These are phyloP conservation scores for Ganoderma resinaceum DNA, from an alignment of 1,284 basidiomycete genomes.

Conservation along the genomic window DNA sequence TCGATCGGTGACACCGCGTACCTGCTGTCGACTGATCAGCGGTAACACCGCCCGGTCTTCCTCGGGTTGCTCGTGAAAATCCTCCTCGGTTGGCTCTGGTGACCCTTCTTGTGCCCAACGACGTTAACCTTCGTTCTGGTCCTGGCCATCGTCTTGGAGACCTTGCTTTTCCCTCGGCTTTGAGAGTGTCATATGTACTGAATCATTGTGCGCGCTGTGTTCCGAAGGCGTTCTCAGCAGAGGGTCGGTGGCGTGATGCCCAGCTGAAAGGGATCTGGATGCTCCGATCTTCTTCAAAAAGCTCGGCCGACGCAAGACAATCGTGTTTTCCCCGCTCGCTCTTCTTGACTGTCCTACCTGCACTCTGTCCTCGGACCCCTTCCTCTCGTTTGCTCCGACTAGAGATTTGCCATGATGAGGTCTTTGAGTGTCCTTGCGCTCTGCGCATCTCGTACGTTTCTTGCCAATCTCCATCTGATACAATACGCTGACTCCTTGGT, in stretches of 20 bases:
- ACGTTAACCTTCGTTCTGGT: neutral
- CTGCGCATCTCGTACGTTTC: constrained; percentile 3
- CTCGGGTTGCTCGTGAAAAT: constrained; percentile 11
- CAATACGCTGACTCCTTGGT: neutral
- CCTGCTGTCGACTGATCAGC: neutral
- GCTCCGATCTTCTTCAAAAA: neutral
- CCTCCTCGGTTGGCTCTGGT: neutral
- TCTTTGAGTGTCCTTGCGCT: neutral
- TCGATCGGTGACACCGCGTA: neutral
- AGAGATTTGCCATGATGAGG: constrained; percentile 3
- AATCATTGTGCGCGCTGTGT: neutral
- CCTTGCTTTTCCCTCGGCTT: no score
- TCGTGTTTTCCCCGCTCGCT: no score
- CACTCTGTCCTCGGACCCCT: neutral
- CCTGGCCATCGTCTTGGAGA: neutral
- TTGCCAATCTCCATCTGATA: neutral
- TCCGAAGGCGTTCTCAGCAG: neutral
- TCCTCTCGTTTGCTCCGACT: constrained; percentile 1
- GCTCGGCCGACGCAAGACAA: neutral
- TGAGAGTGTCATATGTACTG: no score
- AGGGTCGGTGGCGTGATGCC: neutral
- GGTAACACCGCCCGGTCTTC: neutral
- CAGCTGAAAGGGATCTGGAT: neutral
- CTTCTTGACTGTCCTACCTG: neutral
- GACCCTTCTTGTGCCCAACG: neutral